Evolutionary conservation across 306 rosid species (phyloP), one percentile per base, ranked within the genome.

Genomic region (Hippophae rhamnoides): DNA sequence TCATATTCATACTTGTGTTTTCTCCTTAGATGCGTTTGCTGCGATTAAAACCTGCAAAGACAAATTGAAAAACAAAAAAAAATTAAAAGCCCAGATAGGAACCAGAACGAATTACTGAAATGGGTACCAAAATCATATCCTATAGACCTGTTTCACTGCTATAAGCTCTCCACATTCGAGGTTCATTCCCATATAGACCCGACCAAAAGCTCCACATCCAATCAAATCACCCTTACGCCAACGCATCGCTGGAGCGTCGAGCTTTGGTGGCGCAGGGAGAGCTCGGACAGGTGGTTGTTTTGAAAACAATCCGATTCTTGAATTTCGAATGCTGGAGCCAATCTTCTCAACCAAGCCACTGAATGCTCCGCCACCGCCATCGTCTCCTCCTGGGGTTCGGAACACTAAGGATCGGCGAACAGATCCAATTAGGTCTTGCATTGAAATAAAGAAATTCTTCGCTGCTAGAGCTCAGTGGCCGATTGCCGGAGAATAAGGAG

Each of bases 191-290:
- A 90, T 87, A 64, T 87, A 90, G 12, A 84, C 97, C 7, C 82
- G 76, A 40, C 95, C 95, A 43, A 90, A 90, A 47, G 97, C 97
- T 38, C 97, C 95, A 10, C 80, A 82, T 10, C 97, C 97, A 10
- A 90, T 90, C 78, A 81, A 70, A 68, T 90, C 89, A 18, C 97
- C 97, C 68, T 74, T 87, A 54, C 94, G 90, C 97, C 97, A 90
- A 70, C 90, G 83, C 63, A 90, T 86, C 65, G 88, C 73, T 52
- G 82, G 72, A 13, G 80, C 65, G 11, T 56, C 77, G 31, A 68
- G 79, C 13, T 52, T 66, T 1, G 68, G 49, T 3, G 54, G 44
- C 8, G 82, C 77, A 18, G 82, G 85, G 6, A 79, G 77, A 54
- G 78, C 82, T 42, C 71, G 64, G 25, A 53, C 41, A 14, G 71